Percentiles rank a stretch among this genome's conserved stretches.
Evolutionary conservation across 2,329 filamentous ascomycete species (phyloP).

Genomic region (Lachnellula cervina): DNA sequence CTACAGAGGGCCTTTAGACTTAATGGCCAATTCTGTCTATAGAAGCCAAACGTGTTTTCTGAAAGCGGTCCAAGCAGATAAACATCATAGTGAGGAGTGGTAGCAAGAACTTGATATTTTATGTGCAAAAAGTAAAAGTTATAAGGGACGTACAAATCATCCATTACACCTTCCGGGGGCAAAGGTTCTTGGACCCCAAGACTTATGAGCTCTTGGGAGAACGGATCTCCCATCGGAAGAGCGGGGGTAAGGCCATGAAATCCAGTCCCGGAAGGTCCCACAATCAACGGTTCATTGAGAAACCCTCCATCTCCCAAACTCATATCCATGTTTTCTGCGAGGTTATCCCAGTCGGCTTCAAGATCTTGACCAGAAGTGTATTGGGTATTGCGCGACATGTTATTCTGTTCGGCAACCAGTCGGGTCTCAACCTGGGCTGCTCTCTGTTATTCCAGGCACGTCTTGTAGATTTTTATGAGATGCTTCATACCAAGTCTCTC

Average conservation of each 20-base stretch:
- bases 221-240: slow-evolving; percentile 39
- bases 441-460: slow-evolving; percentile 42
- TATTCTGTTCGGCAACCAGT: slow-evolving; percentile 45
- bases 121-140: slow-evolving; percentile 9
- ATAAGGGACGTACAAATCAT: slow-evolving; percentile 63
- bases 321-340: slow-evolving; percentile 25
- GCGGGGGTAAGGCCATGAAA: slow-evolving; percentile 5
- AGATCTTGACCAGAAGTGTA: neutral
- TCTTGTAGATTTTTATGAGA: neutral
- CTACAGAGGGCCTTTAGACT: neutral
- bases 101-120: neutral
- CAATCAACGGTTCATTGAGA: slow-evolving; percentile 17
- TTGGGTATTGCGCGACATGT: slow-evolving; percentile 8
- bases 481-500: slow-evolving; percentile 67
- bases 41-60: neutral
- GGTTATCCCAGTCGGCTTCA: slow-evolving; percentile 19
- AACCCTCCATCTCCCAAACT: slow-evolving; percentile 14
- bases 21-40: neutral
- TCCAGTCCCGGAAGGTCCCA: slow-evolving; percentile 10
- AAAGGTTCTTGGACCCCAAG: slow-evolving; percentile 78
- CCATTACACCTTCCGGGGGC: slow-evolving; percentile 72
- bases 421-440: slow-evolving; percentile 77
- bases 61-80: neutral
- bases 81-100: neutral
- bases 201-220: slow-evolving; percentile 60